Conservation (phyloP, 208 protist species). For the Porcisia hertigi region DNA sequence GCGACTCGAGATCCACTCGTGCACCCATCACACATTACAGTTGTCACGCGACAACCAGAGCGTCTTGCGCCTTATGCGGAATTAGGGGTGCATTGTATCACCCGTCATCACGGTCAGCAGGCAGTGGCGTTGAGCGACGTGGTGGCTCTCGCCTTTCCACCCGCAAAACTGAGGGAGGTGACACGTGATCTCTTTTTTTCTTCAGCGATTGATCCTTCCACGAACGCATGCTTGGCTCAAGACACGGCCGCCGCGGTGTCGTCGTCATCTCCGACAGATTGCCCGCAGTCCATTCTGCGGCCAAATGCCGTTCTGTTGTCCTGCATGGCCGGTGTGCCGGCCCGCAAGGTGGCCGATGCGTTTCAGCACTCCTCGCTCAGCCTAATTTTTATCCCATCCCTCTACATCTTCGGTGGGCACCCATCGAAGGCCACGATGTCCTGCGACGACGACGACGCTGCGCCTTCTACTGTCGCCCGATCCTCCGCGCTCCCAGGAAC, state of each 20-base stretch:
- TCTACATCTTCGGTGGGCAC: slow-evolving; percentile 1
- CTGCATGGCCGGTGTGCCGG: slow-evolving; percentile 51
- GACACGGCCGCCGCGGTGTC: not conserved
- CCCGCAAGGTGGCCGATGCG: slow-evolving; percentile 54
- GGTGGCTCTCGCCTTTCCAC: slow-evolving; percentile 67
- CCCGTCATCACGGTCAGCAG: slow-evolving; percentile 41
- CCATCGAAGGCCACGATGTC: not conserved
- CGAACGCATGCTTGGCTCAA: not conserved
- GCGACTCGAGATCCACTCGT: slow-evolving; percentile 29
- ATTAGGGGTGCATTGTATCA: slow-evolving; percentile 57
- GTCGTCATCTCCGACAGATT: not conserved
- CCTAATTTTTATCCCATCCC: slow-evolving; percentile 1
- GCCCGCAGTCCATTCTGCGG: slow-evolving; percentile 9
- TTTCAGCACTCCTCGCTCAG: slow-evolving; percentile 38
- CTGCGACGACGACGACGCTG: not conserved
- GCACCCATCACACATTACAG: slow-evolving; percentile 75
- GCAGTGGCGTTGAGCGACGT: slow-evolving; percentile 51
- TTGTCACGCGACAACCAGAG: slow-evolving; percentile 72
- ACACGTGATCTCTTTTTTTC: slow-evolving; percentile 38
- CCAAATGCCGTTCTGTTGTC: slow-evolving; percentile 62
- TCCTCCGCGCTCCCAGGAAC: not conserved
- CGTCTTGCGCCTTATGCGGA: slow-evolving; percentile 41
- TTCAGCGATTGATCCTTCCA: not conserved
- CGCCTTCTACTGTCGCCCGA: not conserved
- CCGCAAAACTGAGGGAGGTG: slow-evolving; percentile 60